phyloP scores from a whole-genome alignment of 2,329 filamentous ascomycete genomes.

The Pyrenochaeta sp. region DNA sequence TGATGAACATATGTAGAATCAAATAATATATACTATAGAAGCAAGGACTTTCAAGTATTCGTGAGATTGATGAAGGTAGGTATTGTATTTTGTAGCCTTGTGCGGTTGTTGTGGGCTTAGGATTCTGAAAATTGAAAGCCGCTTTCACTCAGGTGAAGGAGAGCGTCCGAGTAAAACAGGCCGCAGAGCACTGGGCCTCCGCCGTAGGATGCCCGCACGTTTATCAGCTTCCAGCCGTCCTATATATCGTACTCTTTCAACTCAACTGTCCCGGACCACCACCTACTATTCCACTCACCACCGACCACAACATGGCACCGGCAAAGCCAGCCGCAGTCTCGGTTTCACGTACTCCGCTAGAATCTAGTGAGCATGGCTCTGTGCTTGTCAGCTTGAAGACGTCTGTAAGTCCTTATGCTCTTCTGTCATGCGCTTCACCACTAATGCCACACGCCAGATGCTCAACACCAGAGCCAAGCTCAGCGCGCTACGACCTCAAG shows the following conservation, averaged over 20 bases:
- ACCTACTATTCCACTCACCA: not conserved
- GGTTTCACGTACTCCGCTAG: not conserved
- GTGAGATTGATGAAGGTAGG: not conserved
- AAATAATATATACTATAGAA: not conserved
- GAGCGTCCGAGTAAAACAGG: not conserved
- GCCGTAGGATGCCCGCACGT: not conserved
- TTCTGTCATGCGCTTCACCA: not conserved
- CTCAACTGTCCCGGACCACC: not conserved
- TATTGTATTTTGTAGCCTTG: not conserved
- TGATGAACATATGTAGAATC: not conserved
- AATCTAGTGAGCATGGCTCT: not conserved
- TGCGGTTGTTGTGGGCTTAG: slow-evolving; percentile 8
- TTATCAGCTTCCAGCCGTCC: not conserved
- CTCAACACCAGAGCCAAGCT: slow-evolving; percentile 14
- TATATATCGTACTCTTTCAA: not conserved
- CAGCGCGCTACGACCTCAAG: slow-evolving; percentile 1
- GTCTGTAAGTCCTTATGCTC: slow-evolving; percentile 2
- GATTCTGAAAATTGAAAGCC: slow-evolving; percentile 3
- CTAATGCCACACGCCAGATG: slow-evolving; percentile 7
- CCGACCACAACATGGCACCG: slow-evolving; percentile 7
- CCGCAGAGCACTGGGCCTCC: not conserved
- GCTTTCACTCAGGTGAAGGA: slow-evolving; percentile 8
- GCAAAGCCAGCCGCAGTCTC: not conserved
- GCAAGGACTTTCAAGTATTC: not conserved
- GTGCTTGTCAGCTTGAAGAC: slow-evolving; percentile 7